A percentile compares a stretch with the other conserved stretches of the same genome.
phyloP scores from a whole-genome alignment of 2,329 filamentous ascomycete genomes.

The Neophaeococcomyces aloes region DNA sequence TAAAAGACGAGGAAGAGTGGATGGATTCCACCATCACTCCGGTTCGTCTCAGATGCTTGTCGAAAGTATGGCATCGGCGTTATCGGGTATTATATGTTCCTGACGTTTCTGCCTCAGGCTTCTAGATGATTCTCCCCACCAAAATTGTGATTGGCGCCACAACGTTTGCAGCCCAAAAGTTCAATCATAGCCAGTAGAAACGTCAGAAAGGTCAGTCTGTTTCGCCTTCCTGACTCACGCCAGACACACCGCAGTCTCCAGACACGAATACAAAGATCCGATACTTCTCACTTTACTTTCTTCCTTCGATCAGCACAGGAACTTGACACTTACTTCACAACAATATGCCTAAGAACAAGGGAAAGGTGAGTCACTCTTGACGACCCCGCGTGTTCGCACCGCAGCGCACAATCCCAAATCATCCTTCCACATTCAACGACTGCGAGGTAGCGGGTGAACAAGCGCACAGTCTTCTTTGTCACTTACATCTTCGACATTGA shows the following conservation, averaged over 20 bases:
- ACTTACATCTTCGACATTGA: constrained; percentile 23
- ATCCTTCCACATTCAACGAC: constrained; percentile 16
- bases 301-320: not conserved
- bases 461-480: constrained; percentile 1
- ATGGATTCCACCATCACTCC: too few species aligned
- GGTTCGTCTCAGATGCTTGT: too few species aligned
- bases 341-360: constrained; percentile 98
- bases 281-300: not conserved
- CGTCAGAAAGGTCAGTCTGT: not conserved
- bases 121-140: too few species aligned
- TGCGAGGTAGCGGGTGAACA: constrained; percentile 10
- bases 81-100: not conserved
- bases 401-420: constrained; percentile 8
- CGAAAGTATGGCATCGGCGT: too few species aligned
- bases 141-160: too few species aligned
- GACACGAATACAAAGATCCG: not conserved
- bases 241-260: not conserved
- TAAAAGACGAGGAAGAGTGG: too few species aligned
- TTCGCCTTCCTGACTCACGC: not conserved
- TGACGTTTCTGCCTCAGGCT: too few species aligned
- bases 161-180: too few species aligned
- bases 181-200: not conserved
- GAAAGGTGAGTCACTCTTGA: constrained; percentile 60
- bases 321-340: constrained; percentile 6
- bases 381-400: constrained; percentile 12